Base-by-base conservation (phyloP, 768 basidiomycete genomes). In the Termitomyces titanicus region DNA sequence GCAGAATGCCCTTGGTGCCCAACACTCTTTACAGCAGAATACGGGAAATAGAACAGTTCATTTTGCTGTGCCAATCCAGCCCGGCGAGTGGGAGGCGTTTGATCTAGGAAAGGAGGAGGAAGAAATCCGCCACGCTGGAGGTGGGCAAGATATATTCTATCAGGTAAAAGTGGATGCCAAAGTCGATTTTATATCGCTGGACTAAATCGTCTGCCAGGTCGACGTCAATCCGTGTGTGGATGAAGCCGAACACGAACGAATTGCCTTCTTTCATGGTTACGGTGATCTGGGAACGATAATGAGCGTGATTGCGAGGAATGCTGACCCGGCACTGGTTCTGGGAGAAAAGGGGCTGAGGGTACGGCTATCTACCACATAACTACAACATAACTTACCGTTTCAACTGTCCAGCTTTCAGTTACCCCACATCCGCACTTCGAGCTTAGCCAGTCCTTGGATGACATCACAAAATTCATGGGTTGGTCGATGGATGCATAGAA, bases 221-320 rank as follows among this genome's bases (percentile, higher is more conserved):
- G 88, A 90, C 59, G 75, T 89, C n/a, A 77, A 81, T 58, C 76
- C 84, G 1, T 86, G 84, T 61, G 66, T 61, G 1, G 75, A 81
- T 63, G 68, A 69, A 62, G 74, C 71, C 17, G 80, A 81, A 63
- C 80, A 70, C 66, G 74, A 83, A 33, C 73, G 81, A 22, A 67
- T 79, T 18, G 64, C 75, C 24, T 80, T 87, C 67, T 80, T 81
- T 61, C 76, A 83, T 56, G 79, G 81, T 2, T 89, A 87, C 58
- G 88, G 88, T 6, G 88, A 88, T 61, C 72, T 89, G 9, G 84
- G 83, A 0, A 84, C 87, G 79, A 85, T 89, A 9, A 66, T 89
- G 44, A 78, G 82, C 12, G 66, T 84, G 9, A 66, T 88, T 11
- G 77, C 75, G 4, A 75, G 76, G 38, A 79, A 79, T 52, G 69